These are phyloP conservation scores for Talaromyces borbonicus DNA, from an alignment of 495 filamentous ascomycete genomes.

Conservation along the genomic window DNA sequence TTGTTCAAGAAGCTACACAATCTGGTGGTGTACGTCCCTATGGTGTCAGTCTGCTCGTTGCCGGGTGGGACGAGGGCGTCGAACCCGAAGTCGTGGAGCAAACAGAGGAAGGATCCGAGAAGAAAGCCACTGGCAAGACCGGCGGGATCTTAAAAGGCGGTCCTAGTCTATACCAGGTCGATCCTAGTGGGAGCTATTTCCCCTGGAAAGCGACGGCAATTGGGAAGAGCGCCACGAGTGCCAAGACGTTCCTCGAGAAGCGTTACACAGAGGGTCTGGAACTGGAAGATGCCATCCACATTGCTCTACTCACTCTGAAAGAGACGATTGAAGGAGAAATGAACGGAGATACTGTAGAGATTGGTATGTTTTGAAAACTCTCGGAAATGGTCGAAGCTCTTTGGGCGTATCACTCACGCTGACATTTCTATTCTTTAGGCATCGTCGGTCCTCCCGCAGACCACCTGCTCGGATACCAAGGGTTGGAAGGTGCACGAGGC, in stretches of 20 bases:
- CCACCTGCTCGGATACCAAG: slow-evolving; percentile 84
- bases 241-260: slow-evolving; percentile 99
- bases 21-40: slow-evolving; percentile 97
- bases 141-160: slow-evolving; percentile 93
- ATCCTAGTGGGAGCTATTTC: slow-evolving; percentile 94
- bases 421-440: slow-evolving; percentile 42
- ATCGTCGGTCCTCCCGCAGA: slow-evolving; percentile 93
- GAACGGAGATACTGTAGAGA: slow-evolving; percentile 98
- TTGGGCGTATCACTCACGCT: neutral
- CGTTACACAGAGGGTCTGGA: slow-evolving; percentile 94
- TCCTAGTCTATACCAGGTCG: slow-evolving; percentile 95
- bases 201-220: slow-evolving; percentile 99
- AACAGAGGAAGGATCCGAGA: slow-evolving; percentile 46
- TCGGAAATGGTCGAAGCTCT: no score
- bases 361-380: slow-evolving; percentile 50
- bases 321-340: slow-evolving; percentile 99
- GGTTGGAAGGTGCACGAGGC: slow-evolving; percentile 79
- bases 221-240: slow-evolving; percentile 94
- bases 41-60: slow-evolving; percentile 88
- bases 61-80: slow-evolving; percentile 96
- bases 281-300: slow-evolving; percentile 97
- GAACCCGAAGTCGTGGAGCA: slow-evolving; percentile 61
- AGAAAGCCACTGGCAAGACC: slow-evolving; percentile 70
- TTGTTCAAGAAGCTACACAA: slow-evolving; percentile 98
- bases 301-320: slow-evolving; percentile 94